A percentile compares a stretch with the other conserved stretches of the same genome.
Evolutionary conservation across 78 protist species (phyloP).

Genomic region (Dictyostelium brefeldianum): DNA sequence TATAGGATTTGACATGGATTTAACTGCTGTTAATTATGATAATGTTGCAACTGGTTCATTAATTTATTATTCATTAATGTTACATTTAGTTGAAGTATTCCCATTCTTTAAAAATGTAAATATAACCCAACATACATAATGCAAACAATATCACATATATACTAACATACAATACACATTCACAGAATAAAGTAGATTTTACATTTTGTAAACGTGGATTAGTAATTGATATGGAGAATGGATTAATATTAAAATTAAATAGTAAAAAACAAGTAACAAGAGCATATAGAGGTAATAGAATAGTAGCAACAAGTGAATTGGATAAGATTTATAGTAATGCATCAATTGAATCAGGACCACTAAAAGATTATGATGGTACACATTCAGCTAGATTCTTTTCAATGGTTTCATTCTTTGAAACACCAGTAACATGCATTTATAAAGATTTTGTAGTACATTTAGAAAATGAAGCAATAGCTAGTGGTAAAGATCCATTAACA

Average conservation of each 20-base stretch:
- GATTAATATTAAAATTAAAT: constrained; percentile 53
- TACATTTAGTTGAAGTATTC: background rate
- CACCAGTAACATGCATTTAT: background rate
- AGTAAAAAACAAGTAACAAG: constrained; percentile 30
- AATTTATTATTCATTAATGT: background rate
- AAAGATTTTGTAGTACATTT: constrained; percentile 18
- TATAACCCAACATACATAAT: too few species aligned
- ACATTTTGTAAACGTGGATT: constrained; percentile 36
- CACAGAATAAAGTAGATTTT: constrained; percentile 15
- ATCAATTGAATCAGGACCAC: background rate
- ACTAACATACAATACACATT: background rate
- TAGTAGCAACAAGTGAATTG: background rate
- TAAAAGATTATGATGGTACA: constrained; percentile 14
- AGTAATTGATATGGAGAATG: constrained; percentile 33
- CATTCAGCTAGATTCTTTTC: constrained; percentile 34
- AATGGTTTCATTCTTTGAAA: constrained; percentile 49
- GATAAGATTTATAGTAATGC: constrained; percentile 22
- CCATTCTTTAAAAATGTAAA: constrained; percentile 31
- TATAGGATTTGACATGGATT: constrained; percentile 78
- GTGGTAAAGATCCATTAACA: background rate
- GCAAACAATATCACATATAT: too few species aligned
- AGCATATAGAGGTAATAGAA: constrained; percentile 23
- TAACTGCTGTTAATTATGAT: constrained; percentile 48
- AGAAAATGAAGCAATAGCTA: background rate
- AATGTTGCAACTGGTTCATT: background rate